Evolutionary conservation across 1,284 basidiomycete genomes (phyloP).

Genomic region (Anthracocystis walkeri): DNA sequence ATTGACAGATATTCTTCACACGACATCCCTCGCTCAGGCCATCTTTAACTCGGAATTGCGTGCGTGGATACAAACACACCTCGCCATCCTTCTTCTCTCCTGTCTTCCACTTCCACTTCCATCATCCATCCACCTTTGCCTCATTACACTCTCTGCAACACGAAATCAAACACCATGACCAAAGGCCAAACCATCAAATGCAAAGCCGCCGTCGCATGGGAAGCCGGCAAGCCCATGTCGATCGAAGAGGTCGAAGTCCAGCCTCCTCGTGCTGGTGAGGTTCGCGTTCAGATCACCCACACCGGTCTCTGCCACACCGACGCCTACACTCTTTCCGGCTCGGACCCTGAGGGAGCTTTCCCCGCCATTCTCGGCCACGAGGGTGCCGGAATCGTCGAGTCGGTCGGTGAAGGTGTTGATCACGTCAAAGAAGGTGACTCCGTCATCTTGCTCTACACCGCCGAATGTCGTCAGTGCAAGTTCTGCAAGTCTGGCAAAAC

Average conservation of each 20-base stretch:
- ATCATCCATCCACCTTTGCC: neutral
- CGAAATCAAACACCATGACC: no score
- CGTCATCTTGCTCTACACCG: conserved; percentile 78
- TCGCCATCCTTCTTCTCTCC: neutral
- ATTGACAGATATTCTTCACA: conserved; percentile 10
- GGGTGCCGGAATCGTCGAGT: conserved; percentile 78
- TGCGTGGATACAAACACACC: neutral
- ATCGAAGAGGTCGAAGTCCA: conserved; percentile 93
- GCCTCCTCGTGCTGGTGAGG: conserved; percentile 89
- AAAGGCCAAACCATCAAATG: conserved; percentile 64
- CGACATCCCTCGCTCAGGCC: conserved; percentile 33
- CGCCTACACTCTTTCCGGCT: conserved; percentile 94
- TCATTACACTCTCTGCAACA: no score
- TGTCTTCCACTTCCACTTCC: neutral
- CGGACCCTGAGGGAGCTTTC: conserved; percentile 95
- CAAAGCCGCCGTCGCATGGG: conserved; percentile 92
- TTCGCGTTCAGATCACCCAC: conserved; percentile 90
- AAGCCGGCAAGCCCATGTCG: conserved; percentile 86
- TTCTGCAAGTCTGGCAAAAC: conserved; percentile 99
- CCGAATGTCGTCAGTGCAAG: conserved; percentile 69
- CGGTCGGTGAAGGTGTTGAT: conserved; percentile 90
- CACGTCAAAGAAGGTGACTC: conserved; percentile 78
- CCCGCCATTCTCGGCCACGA: conserved; percentile 83
- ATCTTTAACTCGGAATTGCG: neutral
- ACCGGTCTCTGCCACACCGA: conserved; percentile 99